Conservation (phyloP, 352 stramenopile genomes). For the Thalassiosira livingstoniorum region DNA sequence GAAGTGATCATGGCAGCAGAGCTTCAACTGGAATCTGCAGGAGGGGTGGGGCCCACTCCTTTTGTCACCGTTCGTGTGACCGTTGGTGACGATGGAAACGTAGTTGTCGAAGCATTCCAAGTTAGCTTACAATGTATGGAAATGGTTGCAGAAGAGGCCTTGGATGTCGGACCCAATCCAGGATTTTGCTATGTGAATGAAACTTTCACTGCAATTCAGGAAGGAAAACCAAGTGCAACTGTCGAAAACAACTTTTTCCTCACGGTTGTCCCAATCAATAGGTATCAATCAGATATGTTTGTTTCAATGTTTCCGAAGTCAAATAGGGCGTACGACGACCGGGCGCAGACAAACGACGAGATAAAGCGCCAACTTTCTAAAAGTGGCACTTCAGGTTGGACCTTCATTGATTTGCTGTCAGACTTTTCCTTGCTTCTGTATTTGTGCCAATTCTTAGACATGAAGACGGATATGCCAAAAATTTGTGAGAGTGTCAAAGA, state of each 20-base stretch:
- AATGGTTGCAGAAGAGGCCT: constrained; percentile 95
- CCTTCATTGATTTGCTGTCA: constrained; percentile 91
- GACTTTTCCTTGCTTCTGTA: constrained; percentile 98
- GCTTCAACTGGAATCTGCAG: constrained; percentile 92
- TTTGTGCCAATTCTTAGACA: constrained; percentile 92
- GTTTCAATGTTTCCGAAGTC: constrained; percentile 93
- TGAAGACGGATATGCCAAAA: constrained; percentile 90
- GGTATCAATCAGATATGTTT: constrained; percentile 92
- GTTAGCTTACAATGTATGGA: constrained; percentile 97
- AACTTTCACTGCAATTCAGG: constrained; percentile 97
- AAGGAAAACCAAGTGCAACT: constrained; percentile 90
- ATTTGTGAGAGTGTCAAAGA: constrained; percentile 93
- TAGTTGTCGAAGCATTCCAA: constrained; percentile 96
- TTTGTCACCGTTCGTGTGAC: constrained; percentile 97
- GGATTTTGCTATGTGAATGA: constrained; percentile 92
- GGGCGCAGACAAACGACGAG: constrained; percentile 88
- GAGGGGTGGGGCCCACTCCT: constrained; percentile 92
- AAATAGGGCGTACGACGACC: constrained; percentile 88
- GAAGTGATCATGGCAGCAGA: constrained; percentile 94
- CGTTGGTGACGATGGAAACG: constrained; percentile 92
- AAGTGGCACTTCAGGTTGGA: constrained; percentile 85
- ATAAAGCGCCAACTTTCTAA: constrained; percentile 93
- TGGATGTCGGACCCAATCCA: constrained; percentile 91
- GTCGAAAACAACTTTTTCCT: constrained; percentile 99
- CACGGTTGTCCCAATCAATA: constrained; percentile 94